A percentile compares a stretch with the other conserved stretches of the same genome.
Evolutionary conservation across 164 flowering plant species (phyloP).

Genomic region (Aristolochia fimbriata): DNA sequence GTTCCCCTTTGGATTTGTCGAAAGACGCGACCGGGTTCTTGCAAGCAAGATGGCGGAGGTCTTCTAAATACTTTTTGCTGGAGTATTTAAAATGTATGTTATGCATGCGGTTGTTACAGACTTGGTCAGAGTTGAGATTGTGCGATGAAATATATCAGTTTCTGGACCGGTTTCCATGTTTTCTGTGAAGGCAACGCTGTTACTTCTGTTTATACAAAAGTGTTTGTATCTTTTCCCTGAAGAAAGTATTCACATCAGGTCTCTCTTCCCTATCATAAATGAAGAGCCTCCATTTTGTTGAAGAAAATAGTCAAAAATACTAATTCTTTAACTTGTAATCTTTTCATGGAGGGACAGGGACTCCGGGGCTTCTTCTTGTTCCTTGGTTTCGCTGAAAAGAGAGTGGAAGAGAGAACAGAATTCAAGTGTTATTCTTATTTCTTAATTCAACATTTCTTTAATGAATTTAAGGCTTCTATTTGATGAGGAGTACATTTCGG

Average conservation of each 20-base stretch:
- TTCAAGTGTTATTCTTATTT: no score
- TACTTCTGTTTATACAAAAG: not conserved
- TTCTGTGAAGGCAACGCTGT: not conserved
- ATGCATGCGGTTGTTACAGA: not conserved
- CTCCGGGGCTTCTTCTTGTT: no score
- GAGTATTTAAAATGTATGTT: not conserved
- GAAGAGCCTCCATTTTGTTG: not conserved
- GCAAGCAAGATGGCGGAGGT: constrained; percentile 90
- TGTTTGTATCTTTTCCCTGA: not conserved
- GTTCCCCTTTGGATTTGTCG: constrained; percentile 79
- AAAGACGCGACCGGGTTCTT: constrained; percentile 87
- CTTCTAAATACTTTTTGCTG: constrained; percentile 20
- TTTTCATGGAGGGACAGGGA: no score
- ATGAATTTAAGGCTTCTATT: no score
- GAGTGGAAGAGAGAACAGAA: no score
- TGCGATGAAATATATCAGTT: not conserved
- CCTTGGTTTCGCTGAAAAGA: no score
- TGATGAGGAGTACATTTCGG: no score
- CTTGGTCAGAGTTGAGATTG: not conserved
- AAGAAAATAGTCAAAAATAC: not conserved
- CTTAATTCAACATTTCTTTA: no score
- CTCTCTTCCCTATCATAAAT: not conserved
- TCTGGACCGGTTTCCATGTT: no score
- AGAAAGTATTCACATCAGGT: not conserved
- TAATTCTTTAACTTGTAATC: not conserved